phyloP scores from a whole-genome alignment of 2,329 filamentous ascomycete species.

The Fusarium paranaense region DNA sequence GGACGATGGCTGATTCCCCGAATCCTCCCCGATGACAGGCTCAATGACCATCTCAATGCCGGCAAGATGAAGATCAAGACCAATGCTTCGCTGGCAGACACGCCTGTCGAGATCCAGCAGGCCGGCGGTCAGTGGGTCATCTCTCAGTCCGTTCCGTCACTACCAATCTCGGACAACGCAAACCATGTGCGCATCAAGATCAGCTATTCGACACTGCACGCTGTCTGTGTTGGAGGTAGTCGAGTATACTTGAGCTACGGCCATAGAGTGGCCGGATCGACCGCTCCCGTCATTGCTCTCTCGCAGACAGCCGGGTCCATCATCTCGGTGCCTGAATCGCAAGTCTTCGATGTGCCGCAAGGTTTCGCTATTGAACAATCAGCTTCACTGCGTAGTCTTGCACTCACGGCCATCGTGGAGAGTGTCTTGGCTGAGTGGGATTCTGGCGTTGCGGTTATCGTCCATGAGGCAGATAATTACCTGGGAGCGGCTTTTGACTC shows the following conservation, averaged over 20 bases:
- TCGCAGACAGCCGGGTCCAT: background rate
- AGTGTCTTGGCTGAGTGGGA: background rate
- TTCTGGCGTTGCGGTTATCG: fast-evolving
- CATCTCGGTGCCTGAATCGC: background rate
- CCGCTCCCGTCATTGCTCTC: background rate
- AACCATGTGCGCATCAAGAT: background rate
- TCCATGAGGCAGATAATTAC: background rate
- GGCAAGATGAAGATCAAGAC: background rate
- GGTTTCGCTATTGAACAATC: background rate
- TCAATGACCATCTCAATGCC: background rate
- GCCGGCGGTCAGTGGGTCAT: background rate
- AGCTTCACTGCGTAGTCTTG: background rate
- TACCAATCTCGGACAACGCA: background rate
- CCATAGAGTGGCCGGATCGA: background rate
- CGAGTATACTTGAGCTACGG: background rate
- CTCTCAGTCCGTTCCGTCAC: background rate
- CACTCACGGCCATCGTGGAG: background rate
- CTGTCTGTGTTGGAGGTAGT: background rate
- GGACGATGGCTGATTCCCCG: background rate
- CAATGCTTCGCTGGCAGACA: background rate
- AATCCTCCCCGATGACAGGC: background rate
- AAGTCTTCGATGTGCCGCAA: background rate
- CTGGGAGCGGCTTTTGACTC: background rate
- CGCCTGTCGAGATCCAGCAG: background rate
- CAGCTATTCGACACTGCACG: background rate